Evolutionary conservation across 306 rosid genomes (phyloP).

Genomic region (Corylus heterophylla): DNA sequence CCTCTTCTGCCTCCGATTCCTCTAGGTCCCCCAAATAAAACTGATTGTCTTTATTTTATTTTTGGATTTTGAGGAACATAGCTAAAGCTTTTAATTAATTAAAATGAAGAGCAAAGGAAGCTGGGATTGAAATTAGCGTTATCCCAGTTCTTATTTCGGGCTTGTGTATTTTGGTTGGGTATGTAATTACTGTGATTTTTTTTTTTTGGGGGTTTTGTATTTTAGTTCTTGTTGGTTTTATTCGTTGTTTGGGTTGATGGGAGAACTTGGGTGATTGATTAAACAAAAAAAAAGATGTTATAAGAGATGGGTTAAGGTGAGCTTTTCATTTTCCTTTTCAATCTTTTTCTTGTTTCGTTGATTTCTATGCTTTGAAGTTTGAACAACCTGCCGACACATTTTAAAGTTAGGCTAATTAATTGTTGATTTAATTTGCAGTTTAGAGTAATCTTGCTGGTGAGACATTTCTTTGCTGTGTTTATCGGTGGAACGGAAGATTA

Average conservation of each 20-base stretch:
- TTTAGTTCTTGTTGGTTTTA: not conserved
- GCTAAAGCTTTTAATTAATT: not conserved
- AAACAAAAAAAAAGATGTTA: too few relatives aligned
- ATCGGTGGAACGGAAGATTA: too few relatives aligned
- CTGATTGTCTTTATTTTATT: too few relatives aligned
- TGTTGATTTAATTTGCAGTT: too few relatives aligned
- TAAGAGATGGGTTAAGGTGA: too few relatives aligned
- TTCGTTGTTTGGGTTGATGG: not conserved
- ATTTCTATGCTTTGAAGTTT: too few relatives aligned
- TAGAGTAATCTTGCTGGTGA: too few relatives aligned
- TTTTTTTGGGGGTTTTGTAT: not conserved
- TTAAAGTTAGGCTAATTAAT: too few relatives aligned
- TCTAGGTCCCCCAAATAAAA: conserved; percentile 40
- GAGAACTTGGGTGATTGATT: not conserved
- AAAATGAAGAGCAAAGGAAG: not conserved
- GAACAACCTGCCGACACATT: too few relatives aligned
- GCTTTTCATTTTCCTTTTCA: too few relatives aligned
- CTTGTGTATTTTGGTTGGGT: not conserved
- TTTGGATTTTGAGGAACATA: not conserved
- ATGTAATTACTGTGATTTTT: not conserved
- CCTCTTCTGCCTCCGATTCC: conserved; percentile 50
- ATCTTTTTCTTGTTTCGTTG: too few relatives aligned
- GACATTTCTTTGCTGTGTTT: too few relatives aligned
- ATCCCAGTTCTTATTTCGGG: not conserved
- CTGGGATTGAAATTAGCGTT: not conserved